Base-by-base conservation (phyloP, 306 rosid genomes). In the Lagenaria siceraria region DNA sequence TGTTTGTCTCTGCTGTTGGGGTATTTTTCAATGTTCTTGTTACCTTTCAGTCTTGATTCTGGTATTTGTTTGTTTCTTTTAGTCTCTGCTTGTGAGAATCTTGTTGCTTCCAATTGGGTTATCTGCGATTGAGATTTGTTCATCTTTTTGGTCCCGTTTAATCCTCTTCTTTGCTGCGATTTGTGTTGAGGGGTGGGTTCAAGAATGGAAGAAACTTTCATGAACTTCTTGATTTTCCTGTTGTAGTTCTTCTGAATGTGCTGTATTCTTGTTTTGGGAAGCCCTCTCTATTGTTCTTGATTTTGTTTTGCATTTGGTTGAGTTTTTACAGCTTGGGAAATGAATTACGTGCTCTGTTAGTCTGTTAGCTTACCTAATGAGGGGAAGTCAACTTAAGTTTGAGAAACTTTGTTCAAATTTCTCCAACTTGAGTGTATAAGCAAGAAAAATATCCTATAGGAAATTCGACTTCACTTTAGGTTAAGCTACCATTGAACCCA, bases 291-390 rank as follows among this genome's bases (percentile, higher is more conserved):
- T 40, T 40, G 46, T 40, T 70, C 58, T 46, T 70, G 6, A 46
- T 33, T 71, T 48, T 48, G 24, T 46, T 46, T 71, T 48, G 52
- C 55, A 69, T 69, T 69, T 42, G 75, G 10, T 43, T 24, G 12
- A 12, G 75, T 46, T 40, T 69, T 43, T 11, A 24, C 3, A 29
- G 22, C 21, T 43, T 48, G 59, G 17, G 55, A 27, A 48, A 25
- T 71, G 14, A 9, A 25, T 71, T 29, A 8, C 27, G 40, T 14
- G 21, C 17, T 42, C 36, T 29, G 33, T 29, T 29, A 29, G n/a
- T 69, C 76, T 46, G 76, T 25, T 70, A 48, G 76, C 58, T 51
- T 49, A 31, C 77, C 76, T 48, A 71, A 71, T 48, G 14, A 13
- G 24, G 42, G 76, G 38, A 46, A 46, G 61, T 51, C 60, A 25